Evolutionary conservation across 2,329 filamentous ascomycete species (phyloP).

Genomic region (Diaporthe aspalathi): DNA sequence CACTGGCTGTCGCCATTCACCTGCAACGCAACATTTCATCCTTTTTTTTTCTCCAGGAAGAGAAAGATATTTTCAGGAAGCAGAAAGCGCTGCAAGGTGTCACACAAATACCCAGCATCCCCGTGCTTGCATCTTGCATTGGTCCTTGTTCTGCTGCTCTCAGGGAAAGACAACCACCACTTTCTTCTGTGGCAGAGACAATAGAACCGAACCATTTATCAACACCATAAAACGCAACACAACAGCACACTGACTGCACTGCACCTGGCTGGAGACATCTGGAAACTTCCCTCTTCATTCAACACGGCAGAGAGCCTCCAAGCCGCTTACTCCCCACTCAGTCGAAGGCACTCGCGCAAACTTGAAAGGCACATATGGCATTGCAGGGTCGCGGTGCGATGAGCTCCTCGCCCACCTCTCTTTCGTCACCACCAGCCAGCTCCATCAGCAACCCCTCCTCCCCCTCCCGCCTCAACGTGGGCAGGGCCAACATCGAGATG

Average conservation of each 20-base stretch:
- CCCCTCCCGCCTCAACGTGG: slow-evolving; percentile 52
- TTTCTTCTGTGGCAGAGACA: not conserved
- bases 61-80: not conserved
- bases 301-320: not conserved
- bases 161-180: not conserved
- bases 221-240: not conserved
- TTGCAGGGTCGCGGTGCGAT: slow-evolving; percentile 46
- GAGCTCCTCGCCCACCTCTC: slow-evolving; percentile 60
- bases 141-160: not conserved
- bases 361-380: slow-evolving; percentile 21
- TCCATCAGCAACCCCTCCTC: slow-evolving; percentile 62
- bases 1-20: slow-evolving; percentile 26
- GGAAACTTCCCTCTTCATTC: not conserved
- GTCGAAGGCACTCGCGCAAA: slow-evolving; percentile 6
- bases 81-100: not conserved
- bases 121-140: slow-evolving; percentile 10
- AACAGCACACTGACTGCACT: too few relatives aligned
- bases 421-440: slow-evolving; percentile 64
- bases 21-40: slow-evolving; percentile 5
- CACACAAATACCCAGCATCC: not conserved
- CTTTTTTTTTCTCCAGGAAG: not conserved
- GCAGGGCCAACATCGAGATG: slow-evolving; percentile 54
- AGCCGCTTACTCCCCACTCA: not conserved
- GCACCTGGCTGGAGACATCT: not conserved
- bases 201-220: not conserved